Evolutionary conservation across 306 rosid genomes (phyloP), one percentile per base, ranked within the genome.

Genomic region (Cicer cuneatum): DNA sequence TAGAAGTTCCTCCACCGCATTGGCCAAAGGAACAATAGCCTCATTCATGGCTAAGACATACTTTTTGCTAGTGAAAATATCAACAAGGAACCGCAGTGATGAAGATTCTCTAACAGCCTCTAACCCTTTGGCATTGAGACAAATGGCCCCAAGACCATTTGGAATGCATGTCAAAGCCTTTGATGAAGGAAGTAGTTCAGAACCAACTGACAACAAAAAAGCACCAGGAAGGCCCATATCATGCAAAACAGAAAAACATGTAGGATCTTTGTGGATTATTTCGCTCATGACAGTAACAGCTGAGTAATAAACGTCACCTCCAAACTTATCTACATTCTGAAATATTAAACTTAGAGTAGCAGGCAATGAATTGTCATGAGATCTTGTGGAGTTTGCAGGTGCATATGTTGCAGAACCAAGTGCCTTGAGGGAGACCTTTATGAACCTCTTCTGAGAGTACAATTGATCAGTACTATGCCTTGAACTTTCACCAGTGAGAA

Each of bases 201-300:
- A 86, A 53, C 57, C 83, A 66, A 95, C 90, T 21, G 99, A 90
- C 66, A 85, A 83, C 67, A 95, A 75, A 83, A 95, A 95, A 15
- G 96, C 96, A 82, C 84, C 92, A 68, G 98, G 98, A 72, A 95
- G 98, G 76, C 99, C 99, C 93, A 92, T 82, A 66, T 95, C 99
- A 70, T 90, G 97, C 81, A 95, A 82, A 80, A 83, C 76, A 72
- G 95, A 69, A 83, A 89, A 92, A 73, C 90, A 92, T 6, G 99
- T 95, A 54, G 98, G 98, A 76, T 95, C 98, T 84, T 92, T 92
- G 85, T 95, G 98, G 81, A 95, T 95, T 54, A 93, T 89, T 85
- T 95, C 99, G 56, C 99, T 95, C 97, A 92, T 88, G 47, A 92
- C 90, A 73, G 98, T 95, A 74, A 92, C 98, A 59, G 98, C 96